Evolutionary conservation across 352 stramenopile species (phyloP), one percentile per base, ranked within the genome.

Genomic region (Pythium coloratum): DNA sequence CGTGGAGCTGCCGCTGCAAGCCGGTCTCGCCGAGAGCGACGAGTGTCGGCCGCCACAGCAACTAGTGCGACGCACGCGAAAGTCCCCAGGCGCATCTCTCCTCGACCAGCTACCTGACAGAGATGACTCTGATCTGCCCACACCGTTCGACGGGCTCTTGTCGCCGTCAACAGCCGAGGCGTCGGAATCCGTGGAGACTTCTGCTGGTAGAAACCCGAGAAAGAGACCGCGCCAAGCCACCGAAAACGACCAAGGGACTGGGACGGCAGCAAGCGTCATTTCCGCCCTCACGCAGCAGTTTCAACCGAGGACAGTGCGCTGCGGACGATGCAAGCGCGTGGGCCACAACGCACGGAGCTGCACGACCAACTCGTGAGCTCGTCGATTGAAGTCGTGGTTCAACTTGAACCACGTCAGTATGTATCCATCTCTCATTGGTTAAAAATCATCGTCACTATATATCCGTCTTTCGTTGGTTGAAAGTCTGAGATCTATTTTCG

Each of bases 311-410:
- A 32, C 71, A 55, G 65, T 73, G n/a, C 67, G 82, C 26, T 89
- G 80, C 59, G 80, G 75, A 49, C 79, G 78, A 40, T 89, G 80
- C 59, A 77, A 79, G 14, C 46, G 55, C 8, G 53, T 67, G 28
- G 80, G 80, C 18, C 80, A 89, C 61, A 89, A 89, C 62, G 67
- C 72, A 16, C 66, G 80, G 28, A 89, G 80, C 56, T 89, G 80
- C 56, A 72, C 77, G 10, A 42, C 20, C 1, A 18, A 10, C 9
- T 1, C 38, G 38, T 44, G 38, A 44, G 2, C 38, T 13, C 12
- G 13, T 30, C 3, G 28, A 30, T 30, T 30, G 28, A 30, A 30
- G 28, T 2, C 2, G 28, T 30, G 28, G 28, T 30, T 30, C 28
- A 30, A 30, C 2, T 30, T 30, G 28, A 30, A 30, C 28, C 28